Conservation (phyloP, 768 basidiomycete species). For the Coprinellus aureogranulatus region DNA sequence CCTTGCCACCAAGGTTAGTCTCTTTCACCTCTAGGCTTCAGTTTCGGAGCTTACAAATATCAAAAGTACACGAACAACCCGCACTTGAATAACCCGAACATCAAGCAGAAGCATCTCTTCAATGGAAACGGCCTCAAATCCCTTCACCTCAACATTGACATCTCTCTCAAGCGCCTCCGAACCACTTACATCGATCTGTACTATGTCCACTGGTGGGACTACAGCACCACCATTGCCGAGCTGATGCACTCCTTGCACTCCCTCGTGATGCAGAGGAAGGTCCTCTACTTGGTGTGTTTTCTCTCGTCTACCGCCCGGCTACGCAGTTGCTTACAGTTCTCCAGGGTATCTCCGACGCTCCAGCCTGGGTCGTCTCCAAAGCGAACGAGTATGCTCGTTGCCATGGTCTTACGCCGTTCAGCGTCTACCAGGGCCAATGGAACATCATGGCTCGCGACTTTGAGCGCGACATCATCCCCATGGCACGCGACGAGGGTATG, state of each 20-base stretch:
- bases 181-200: constrained; percentile 34
- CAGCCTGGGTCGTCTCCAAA: constrained; percentile 11
- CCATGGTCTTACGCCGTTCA: constrained; percentile 12
- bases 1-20: constrained; percentile 39
- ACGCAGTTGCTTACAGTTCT: constrained; percentile 18
- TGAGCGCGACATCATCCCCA: constrained; percentile 22
- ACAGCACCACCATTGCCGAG: constrained; percentile 47
- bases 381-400: constrained; percentile 14
- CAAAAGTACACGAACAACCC: constrained; percentile 28
- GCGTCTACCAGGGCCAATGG: constrained; percentile 13
- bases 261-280: constrained; percentile 49
- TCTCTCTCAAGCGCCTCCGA: constrained; percentile 39
- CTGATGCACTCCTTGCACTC: constrained; percentile 52
- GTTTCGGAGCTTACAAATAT: no score
- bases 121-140: constrained; percentile 43
- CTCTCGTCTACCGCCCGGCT: not conserved
- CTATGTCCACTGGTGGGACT: constrained; percentile 53
- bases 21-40: no score
- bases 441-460: constrained; percentile 10
- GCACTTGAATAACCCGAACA: constrained; percentile 20
- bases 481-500: constrained; percentile 35
- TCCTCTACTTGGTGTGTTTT: constrained; percentile 38
- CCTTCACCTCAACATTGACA: constrained; percentile 34
- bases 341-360: constrained; percentile 9
- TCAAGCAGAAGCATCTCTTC: constrained; percentile 27